Evolutionary conservation across 495 filamentous ascomycete species (phyloP).

Genomic region (Penicillium riverlandense): DNA sequence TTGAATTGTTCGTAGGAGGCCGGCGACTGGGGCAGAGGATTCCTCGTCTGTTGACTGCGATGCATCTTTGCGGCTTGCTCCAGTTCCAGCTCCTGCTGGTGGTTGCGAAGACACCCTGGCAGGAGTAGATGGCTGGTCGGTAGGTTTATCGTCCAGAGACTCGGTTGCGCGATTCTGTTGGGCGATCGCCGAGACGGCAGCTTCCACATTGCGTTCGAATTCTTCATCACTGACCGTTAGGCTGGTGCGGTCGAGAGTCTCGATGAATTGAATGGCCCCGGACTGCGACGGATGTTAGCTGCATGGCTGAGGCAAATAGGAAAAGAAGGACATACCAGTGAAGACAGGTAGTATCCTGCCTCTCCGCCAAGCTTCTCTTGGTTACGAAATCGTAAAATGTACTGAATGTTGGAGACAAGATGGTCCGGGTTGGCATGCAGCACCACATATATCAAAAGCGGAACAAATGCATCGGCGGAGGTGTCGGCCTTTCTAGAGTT

Average conservation of each 20-base stretch:
- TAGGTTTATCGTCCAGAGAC: slow-evolving; percentile 52
- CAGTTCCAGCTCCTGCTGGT: slow-evolving; percentile 13
- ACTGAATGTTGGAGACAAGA: slow-evolving; percentile 95
- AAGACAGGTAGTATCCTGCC: slow-evolving; percentile 96
- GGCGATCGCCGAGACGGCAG: slow-evolving; percentile 91
- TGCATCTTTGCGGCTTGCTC: slow-evolving; percentile 31
- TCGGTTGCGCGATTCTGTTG: slow-evolving; percentile 65
- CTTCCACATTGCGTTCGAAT: slow-evolving; percentile 92
- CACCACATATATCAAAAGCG: slow-evolving; percentile 91
- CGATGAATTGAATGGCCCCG: slow-evolving; percentile 94
- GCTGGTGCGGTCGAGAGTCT: slow-evolving; percentile 88
- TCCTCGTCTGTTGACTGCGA: slow-evolving; percentile 52
- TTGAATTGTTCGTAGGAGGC: slow-evolving; percentile 85
- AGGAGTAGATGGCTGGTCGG: slow-evolving; percentile 1
- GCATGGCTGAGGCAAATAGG: neutral
- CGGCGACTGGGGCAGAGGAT: slow-evolving; percentile 66
- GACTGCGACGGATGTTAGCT: slow-evolving; percentile 39
- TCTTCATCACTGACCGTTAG: slow-evolving; percentile 91
- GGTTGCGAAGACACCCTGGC: slow-evolving; percentile 27
- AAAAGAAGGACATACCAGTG: slow-evolving; percentile 51
- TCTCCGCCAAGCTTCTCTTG: slow-evolving; percentile 96
- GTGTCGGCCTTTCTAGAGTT: slow-evolving; percentile 82
- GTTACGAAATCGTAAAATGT: slow-evolving; percentile 93
- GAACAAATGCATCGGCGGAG: slow-evolving; percentile 93
- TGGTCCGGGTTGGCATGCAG: slow-evolving; percentile 91